Evolutionary conservation across 805 yeast species (phyloP), one percentile per base, ranked within the genome.

Genomic region (Ogataea philodendri): DNA sequence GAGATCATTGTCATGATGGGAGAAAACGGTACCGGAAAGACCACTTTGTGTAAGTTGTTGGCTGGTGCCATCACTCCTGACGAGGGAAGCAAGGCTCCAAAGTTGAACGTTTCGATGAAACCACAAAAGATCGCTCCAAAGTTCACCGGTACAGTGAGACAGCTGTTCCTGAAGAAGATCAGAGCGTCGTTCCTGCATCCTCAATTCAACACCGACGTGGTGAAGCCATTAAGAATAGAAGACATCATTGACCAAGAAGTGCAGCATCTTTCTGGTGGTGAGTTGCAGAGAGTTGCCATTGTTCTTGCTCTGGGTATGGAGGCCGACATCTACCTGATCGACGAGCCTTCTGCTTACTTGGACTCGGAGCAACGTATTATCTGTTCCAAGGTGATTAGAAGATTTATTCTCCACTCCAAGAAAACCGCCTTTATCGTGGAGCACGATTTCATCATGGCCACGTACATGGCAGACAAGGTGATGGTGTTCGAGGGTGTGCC

Each of bases 401-500:
- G 96, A 67, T 93, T 88, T 60, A 85, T 93, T 57, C 70, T 93
- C 62, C 98, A 93, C 62, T 78, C 96, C 52, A 89, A 90, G 74
- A 93, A 90, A 76, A 90, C 97, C 29, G 98, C 99, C n/a, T 93
- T 93, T 64, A 74, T 93, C 55, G 99, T 93, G 41, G 99, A 93
- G 81, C 99, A 93, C 80, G 99, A 93, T 77, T 93, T 93, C 77
- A 93, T 93, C 72, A 93, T 93, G 99, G 97, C 98, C 48, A 93
- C 99, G 11, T 93, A 93, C 64, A 76, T 93, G 73, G 98, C 99
- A 46, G 99, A 93, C 68, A 79, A 95, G 60, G 99, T 93, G 55
- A 90, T 93, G 76, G 97, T 93, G 39, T 93, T 90, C 58, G 98
- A 93, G 66, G 99, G 99, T 65, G 57, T 67, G 47, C 97, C 99